Evolutionary conservation across 2,329 filamentous ascomycete species (phyloP), one percentile per base, ranked within the genome.

Genomic region (Aspergillus puulaauensis): DNA sequence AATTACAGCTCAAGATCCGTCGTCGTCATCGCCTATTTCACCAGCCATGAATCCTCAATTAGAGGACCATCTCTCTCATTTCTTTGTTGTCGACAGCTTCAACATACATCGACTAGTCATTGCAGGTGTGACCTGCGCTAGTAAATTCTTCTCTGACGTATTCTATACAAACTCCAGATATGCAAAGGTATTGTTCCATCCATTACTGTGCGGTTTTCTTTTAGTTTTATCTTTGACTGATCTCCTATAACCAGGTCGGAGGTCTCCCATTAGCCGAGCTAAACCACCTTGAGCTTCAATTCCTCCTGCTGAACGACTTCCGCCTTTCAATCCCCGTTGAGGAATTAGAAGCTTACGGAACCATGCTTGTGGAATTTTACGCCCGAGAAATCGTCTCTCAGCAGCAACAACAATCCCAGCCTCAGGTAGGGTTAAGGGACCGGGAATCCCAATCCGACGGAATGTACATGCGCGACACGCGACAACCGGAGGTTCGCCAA

Each of bases 131-230:
- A 99, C 95, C 3, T 98, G 95, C 75, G 93, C 95, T 5, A 98
- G 93, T 84, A 99, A 99, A 76, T 99, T 98, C 82, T 99, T 99
- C 77, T 98, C 93, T 5, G 86, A 99, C 77, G 93, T 98, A 41
- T 99, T 99, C 69, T 99, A 98, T 73, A 99, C 95, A 9, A 99
- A 99, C 76, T 98, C 95, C 55, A 86, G 95, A 86, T 99, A 99
- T 74, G 95, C 95, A 59, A 99, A 98, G 90, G 95, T 96, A 82
- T 62, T 82, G 19, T 19, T 19, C 19, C 19, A 19, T 19, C 19
- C 21, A 14, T 21, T 35, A 12, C 14, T 78, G 15, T 35, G 46
- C 12, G 9, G 3, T 21, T 8, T 3, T 49, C 7, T 7, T 45
- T 40, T 21, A 11, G 27, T 44, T 31, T 15, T 6, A 19, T 33